phyloP scores from a whole-genome alignment of 2,329 filamentous ascomycete species.

The Colletotrichum eremochloae region DNA sequence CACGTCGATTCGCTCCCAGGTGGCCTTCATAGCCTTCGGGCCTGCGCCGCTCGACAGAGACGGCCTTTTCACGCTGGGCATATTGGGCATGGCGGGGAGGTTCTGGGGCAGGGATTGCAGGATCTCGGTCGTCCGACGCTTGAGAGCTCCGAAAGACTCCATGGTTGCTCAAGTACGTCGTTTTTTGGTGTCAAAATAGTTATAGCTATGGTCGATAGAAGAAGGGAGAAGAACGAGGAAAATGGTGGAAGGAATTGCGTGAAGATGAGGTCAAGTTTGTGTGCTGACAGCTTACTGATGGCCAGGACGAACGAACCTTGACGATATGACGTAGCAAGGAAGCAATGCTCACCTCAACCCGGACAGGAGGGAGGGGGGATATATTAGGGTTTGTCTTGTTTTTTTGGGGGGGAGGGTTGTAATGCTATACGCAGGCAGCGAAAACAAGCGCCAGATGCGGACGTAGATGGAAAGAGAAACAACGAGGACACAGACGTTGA shows the following conservation, averaged over 20 bases:
- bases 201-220: constrained; percentile 7
- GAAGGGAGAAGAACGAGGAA: background rate
- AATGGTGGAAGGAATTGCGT: constrained; percentile 25
- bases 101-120: constrained; percentile 64
- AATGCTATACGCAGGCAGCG: constrained; percentile 17
- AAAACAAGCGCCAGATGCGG: constrained; percentile 23
- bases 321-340: constrained; percentile 39
- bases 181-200: background rate
- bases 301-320: constrained; percentile 6
- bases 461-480: background rate
- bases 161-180: constrained; percentile 48
- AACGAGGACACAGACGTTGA: background rate
- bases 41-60: constrained; percentile 29
- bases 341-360: constrained; percentile 28
- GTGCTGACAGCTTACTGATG: constrained; percentile 32
- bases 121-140: constrained; percentile 68
- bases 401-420: constrained; percentile 10
- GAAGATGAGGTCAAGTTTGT: constrained; percentile 32
- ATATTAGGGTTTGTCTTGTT: background rate
- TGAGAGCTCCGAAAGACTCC: constrained; percentile 67
- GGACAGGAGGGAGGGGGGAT: background rate
- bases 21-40: constrained; percentile 62
- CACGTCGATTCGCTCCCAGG: constrained; percentile 71
- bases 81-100: constrained; percentile 53
- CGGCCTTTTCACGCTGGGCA: constrained; percentile 42